Evolutionary conservation across 208 protist species (phyloP).

Genomic region (Wallacemonas sp.): DNA sequence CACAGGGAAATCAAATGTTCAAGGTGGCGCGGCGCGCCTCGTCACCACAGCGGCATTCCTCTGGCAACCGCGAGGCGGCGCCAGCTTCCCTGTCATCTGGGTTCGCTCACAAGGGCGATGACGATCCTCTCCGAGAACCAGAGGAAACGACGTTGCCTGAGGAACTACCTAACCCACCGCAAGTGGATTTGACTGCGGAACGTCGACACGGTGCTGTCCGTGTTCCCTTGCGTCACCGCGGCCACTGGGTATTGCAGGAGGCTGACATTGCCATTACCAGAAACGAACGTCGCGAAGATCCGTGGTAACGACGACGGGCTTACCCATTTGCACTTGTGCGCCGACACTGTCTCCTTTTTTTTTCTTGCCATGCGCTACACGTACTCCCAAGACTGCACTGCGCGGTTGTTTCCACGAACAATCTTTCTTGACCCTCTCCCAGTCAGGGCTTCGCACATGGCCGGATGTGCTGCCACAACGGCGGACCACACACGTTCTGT

Average conservation of each 20-base stretch:
- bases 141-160: slow-evolving; percentile 64
- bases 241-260: slow-evolving; percentile 89
- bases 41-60: background rate
- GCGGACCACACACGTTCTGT: too few relatives aligned
- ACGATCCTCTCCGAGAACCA: slow-evolving; percentile 35
- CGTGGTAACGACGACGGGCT: slow-evolving; percentile 49
- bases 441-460: too few relatives aligned
- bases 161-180: slow-evolving; percentile 73
- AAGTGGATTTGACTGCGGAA: slow-evolving; percentile 41
- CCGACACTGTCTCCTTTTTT: background rate
- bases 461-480: too few relatives aligned
- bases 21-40: slow-evolving; percentile 15
- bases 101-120: background rate
- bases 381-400: too few relatives aligned
- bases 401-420: too few relatives aligned
- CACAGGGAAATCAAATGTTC: slow-evolving; percentile 22
- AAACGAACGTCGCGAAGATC: slow-evolving; percentile 67
- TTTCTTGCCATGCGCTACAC: background rate
- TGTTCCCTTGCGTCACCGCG: slow-evolving; percentile 56
- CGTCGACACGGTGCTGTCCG: slow-evolving; percentile 48
- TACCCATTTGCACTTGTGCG: background rate
- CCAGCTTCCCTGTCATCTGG: background rate
- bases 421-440: background rate
- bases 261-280: slow-evolving; percentile 86
- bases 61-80: background rate